These are phyloP conservation scores for Pythium plurisporium DNA, from an alignment of 352 stramenopile species.

Conservation along the genomic window DNA sequence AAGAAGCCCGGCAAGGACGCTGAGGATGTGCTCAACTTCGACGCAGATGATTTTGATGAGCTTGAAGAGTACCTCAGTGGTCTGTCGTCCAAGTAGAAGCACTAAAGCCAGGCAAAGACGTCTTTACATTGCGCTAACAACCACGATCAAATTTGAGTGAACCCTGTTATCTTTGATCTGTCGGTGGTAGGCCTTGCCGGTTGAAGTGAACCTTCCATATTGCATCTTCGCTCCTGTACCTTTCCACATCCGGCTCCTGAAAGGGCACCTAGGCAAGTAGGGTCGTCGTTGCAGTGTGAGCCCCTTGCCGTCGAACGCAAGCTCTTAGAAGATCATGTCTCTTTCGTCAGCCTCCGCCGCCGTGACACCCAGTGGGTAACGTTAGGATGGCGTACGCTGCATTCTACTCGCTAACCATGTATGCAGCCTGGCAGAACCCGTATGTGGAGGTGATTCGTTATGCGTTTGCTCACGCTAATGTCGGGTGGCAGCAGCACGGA, in stretches of 20 bases:
- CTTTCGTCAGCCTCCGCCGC: background rate
- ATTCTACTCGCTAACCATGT: background rate
- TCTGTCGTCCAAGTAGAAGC: slow-evolving; percentile 43
- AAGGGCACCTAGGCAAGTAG: background rate
- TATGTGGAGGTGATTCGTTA: slow-evolving; percentile 86
- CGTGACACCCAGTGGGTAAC: slow-evolving; percentile 10
- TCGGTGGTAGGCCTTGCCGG: background rate
- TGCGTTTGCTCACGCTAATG: slow-evolving; percentile 48
- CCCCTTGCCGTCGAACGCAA: background rate
- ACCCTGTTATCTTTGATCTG: background rate
- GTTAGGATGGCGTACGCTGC: background rate
- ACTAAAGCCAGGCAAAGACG: no score
- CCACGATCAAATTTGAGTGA: slow-evolving; percentile 5
- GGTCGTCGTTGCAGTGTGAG: no score
- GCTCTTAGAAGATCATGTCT: background rate
- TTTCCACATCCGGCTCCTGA: slow-evolving; percentile 4
- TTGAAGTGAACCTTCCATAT: slow-evolving; percentile 12
- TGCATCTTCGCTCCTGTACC: background rate
- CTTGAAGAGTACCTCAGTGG: slow-evolving; percentile 85
- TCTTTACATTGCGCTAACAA: no score
- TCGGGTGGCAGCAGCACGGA: slow-evolving; percentile 53
- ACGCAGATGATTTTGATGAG: slow-evolving; percentile 84
- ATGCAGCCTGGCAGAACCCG: slow-evolving; percentile 77
- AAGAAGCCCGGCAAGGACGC: slow-evolving; percentile 26
- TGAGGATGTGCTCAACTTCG: slow-evolving; percentile 83